Percentiles rank a stretch among this genome's conserved stretches.
phyloP scores from a whole-genome alignment of 495 filamentous ascomycete species.

The Monascus purpureus region DNA sequence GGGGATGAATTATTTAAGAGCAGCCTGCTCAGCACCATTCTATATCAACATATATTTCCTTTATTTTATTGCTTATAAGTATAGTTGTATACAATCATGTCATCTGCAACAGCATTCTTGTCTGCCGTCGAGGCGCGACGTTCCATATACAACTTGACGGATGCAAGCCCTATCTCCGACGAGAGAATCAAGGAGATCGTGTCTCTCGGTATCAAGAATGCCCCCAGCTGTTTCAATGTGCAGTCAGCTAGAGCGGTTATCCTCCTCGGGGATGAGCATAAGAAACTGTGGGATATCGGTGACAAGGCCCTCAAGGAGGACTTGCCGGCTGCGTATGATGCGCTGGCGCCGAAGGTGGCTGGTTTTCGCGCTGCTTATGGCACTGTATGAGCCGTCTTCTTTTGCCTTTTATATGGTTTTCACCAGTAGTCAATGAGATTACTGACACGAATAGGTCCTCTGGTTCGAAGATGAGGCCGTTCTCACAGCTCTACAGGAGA shows the following conservation, averaged over 20 bases:
- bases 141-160: constrained; percentile 14
- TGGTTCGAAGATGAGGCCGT: constrained; percentile 48
- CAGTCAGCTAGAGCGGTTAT: constrained; percentile 17
- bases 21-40: too few relatives aligned
- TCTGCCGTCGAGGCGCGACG: constrained; percentile 14
- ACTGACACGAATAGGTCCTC: constrained; percentile 28
- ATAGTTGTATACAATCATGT: too few relatives aligned
- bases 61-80: too few relatives aligned
- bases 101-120: too few relatives aligned
- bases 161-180: constrained; percentile 16
- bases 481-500: constrained; percentile 35
- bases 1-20: too few relatives aligned
- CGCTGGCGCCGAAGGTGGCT: constrained; percentile 8
- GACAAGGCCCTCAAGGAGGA: constrained; percentile 29
- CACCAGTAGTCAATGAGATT: not conserved
- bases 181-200: constrained; percentile 16
- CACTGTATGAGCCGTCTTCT: constrained; percentile 6
- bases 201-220: constrained; percentile 9
- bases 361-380: constrained; percentile 8
- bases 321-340: constrained; percentile 30
- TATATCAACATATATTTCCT: too few relatives aligned
- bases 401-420: constrained; percentile 1
- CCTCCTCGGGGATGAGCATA: constrained; percentile 16
- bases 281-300: constrained; percentile 17
- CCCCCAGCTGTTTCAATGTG: constrained; percentile 18